Evolutionary conservation across 768 basidiomycete species (phyloP).

Genomic region (Phaeotremella skinneri): DNA sequence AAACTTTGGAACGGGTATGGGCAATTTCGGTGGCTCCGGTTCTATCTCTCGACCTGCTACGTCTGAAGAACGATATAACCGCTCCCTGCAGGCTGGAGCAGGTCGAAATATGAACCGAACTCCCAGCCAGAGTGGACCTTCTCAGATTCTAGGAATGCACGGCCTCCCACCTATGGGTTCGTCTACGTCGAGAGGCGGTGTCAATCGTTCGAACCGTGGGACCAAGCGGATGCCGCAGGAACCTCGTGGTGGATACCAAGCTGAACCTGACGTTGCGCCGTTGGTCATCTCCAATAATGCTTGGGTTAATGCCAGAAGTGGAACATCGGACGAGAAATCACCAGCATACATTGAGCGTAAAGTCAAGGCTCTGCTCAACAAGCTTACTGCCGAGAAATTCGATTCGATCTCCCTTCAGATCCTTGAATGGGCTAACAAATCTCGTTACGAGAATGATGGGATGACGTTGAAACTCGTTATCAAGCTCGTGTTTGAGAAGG

Average conservation of each 20-base stretch:
- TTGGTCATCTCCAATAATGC: conserved; percentile 76
- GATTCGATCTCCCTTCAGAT: conserved; percentile 94
- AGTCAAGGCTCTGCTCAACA: conserved; percentile 88
- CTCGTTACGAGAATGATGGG: conserved; percentile 86
- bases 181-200: conserved; percentile 52
- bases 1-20: conserved; percentile 41
- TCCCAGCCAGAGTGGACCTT: conserved; percentile 56
- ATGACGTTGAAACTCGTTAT: conserved; percentile 94
- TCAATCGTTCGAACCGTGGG: conserved; percentile 74
- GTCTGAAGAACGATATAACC: conserved; percentile 33
- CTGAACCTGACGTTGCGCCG: conserved; percentile 68
- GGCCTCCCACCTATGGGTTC: conserved; percentile 37
- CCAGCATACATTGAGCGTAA: conserved; percentile 88
- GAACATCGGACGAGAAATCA: conserved; percentile 61
- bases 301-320: conserved; percentile 61
- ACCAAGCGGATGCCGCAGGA: conserved; percentile 64
- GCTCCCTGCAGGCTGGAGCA: conserved; percentile 20
- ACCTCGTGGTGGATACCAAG: conserved; percentile 24
- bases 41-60: conserved; percentile 30
- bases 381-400: conserved; percentile 94
- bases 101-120: conserved; percentile 63
- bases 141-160: conserved; percentile 24
- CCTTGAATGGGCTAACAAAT: conserved; percentile 90
- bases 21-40: conserved; percentile 39
- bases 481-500: conserved; percentile 93